A percentile compares a stretch with the other conserved stretches of the same genome.
phyloP scores from a whole-genome alignment of 805 yeast genomes.

The Ogataea neopini region DNA sequence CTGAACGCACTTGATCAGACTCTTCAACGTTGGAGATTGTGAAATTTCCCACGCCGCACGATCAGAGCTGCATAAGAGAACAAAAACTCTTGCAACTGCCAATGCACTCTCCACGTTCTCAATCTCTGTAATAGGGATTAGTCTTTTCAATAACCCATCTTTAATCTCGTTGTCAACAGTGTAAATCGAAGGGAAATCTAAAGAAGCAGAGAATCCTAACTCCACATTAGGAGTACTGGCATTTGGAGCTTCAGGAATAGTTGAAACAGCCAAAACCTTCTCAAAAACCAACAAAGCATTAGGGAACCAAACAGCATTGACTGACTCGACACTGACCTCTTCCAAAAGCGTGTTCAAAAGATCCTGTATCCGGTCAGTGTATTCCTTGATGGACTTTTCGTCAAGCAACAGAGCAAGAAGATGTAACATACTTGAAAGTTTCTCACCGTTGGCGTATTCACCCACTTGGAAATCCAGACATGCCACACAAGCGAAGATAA shows the following conservation, averaged over 20 bases:
- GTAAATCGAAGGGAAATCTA: conserved; percentile 21
- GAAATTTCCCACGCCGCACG: conserved; percentile 42
- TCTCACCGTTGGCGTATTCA: conserved; percentile 23
- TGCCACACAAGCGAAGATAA: conserved; percentile 37
- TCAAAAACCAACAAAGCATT: conserved; percentile 57
- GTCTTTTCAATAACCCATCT: conserved; percentile 41
- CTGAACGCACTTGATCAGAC: conserved; percentile 46
- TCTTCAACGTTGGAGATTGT: conserved; percentile 46
- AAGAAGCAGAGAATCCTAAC: conserved; percentile 18
- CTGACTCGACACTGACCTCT: conserved; percentile 38
- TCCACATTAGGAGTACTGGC: conserved; percentile 33
- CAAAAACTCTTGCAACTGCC: conserved; percentile 54
- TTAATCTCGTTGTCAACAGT: conserved; percentile 24
- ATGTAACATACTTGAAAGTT: conserved; percentile 42
- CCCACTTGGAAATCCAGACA: conserved; percentile 35
- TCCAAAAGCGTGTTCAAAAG: conserved; percentile 40
- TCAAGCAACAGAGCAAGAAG: conserved; percentile 45
- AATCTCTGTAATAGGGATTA: conserved; percentile 44
- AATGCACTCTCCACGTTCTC: conserved; percentile 48
- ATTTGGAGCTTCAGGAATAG: conserved; percentile 52
- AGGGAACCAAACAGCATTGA: conserved; percentile 57
- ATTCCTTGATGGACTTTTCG: conserved; percentile 40
- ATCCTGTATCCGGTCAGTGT: conserved; percentile 36
- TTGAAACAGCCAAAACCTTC: conserved; percentile 51
- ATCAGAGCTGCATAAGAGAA: conserved; percentile 52